phyloP scores from a whole-genome alignment of 208 protist genomes.

The Leishmania tropica region DNA sequence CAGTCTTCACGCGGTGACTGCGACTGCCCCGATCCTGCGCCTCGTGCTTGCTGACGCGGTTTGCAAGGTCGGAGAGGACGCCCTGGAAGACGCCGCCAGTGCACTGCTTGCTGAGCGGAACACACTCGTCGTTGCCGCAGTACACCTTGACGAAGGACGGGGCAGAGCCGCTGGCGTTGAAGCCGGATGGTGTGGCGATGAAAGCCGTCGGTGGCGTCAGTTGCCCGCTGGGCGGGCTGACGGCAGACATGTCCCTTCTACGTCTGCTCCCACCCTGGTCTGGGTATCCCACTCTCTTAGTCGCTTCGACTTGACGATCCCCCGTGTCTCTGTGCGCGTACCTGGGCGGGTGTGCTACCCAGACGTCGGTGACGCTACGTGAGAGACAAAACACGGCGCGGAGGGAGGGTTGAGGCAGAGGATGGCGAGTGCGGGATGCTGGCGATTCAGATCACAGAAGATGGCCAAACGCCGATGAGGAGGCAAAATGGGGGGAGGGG shows the following conservation, averaged over 20 bases:
- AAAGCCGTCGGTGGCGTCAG: neutral
- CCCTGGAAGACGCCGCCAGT: constrained; percentile 45
- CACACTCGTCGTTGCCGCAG: constrained; percentile 19
- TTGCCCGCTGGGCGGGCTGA: neutral
- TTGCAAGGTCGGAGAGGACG: constrained; percentile 49
- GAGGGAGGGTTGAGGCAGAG: neutral
- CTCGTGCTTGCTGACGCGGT: constrained; percentile 1
- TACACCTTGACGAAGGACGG: constrained; percentile 22
- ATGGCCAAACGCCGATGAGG: neutral
- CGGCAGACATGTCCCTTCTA: neutral
- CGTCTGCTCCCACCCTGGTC: neutral
- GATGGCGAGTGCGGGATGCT: neutral
- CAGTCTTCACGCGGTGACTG: neutral
- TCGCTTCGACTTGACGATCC: neutral
- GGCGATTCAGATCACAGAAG: neutral
- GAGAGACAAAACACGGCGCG: neutral
- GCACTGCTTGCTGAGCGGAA: constrained; percentile 62
- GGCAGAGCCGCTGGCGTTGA: neutral
- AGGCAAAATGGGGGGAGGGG: neutral
- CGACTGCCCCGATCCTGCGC: neutral
- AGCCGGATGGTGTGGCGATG: neutral
- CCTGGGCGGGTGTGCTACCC: neutral
- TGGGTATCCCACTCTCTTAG: neutral
- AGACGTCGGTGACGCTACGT: neutral
- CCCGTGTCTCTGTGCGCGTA: neutral